These are phyloP conservation scores for Sphagnum magellanicum DNA, from an alignment of 228 moss, liverwort and hornwort genomes.

Conservation along the genomic window DNA sequence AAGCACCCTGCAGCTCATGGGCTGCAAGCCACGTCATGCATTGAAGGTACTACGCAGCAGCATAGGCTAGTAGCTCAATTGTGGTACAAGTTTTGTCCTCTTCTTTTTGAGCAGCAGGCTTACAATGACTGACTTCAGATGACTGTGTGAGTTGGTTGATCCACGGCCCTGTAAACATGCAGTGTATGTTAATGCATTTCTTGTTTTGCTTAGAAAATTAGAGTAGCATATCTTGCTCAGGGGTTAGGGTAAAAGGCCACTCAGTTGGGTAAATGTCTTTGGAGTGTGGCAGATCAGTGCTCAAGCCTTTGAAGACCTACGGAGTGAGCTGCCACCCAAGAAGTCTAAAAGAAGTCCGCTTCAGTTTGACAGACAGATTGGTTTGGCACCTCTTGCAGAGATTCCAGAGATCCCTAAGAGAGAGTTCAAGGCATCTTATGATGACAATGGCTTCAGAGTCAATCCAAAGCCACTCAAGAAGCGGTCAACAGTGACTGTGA, in stretches of 20 bases:
- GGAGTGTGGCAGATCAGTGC: constrained; percentile 64
- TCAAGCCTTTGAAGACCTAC: constrained; percentile 70
- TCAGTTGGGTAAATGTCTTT: neutral
- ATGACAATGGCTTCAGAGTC: constrained; percentile 40
- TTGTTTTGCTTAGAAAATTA: neutral
- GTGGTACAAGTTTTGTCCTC: neutral
- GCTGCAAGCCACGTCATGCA: constrained; percentile 95
- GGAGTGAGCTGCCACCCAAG: constrained; percentile 44
- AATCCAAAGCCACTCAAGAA: constrained; percentile 59
- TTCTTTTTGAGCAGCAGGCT: neutral
- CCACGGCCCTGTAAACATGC: neutral
- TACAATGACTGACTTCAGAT: neutral
- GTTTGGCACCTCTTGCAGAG: constrained; percentile 47
- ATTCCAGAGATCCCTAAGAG: constrained; percentile 5
- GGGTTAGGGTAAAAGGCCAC: neutral
- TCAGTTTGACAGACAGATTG: constrained; percentile 7
- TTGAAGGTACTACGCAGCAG: constrained; percentile 42
- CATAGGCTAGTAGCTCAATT: no score
- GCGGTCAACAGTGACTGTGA: constrained; percentile 73
- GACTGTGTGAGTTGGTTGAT: neutral
- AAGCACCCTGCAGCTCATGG: constrained; percentile 97
- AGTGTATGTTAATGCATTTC: neutral
- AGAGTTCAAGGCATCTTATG: constrained; percentile 2
- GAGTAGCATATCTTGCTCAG: no score
- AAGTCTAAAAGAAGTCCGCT: constrained; percentile 47